A percentile compares a stretch with the other conserved stretches of the same genome.
Conservation (phyloP, 2,329 filamentous ascomycete species). For the Cytospora chrysosperma region DNA sequence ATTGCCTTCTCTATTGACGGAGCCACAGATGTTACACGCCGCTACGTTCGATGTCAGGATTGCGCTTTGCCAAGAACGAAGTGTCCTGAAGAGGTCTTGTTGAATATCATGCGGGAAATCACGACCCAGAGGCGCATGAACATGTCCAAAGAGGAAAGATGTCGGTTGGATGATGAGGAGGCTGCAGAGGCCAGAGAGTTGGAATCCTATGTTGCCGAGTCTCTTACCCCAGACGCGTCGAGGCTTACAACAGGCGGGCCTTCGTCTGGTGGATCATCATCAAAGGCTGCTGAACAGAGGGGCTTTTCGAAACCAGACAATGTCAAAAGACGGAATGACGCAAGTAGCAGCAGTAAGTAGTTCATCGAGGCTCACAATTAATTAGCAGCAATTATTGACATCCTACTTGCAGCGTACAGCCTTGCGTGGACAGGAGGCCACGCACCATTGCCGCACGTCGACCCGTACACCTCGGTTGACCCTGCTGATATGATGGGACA, state of each 20-base stretch:
- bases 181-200: slow-evolving; percentile 72
- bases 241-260: neutral
- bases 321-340: neutral
- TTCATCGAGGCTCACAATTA: neutral
- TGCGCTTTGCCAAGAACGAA: slow-evolving; percentile 70
- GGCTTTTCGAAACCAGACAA: no score
- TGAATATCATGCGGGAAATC: slow-evolving; percentile 90
- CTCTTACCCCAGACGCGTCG: slow-evolving; percentile 57
- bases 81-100: slow-evolving; percentile 82
- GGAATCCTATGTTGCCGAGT: slow-evolving; percentile 67
- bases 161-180: slow-evolving; percentile 77
- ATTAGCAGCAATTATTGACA: neutral
- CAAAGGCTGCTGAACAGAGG: neutral
- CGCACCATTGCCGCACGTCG: no score
- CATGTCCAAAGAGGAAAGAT: slow-evolving; percentile 79
- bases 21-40: slow-evolving; percentile 63
- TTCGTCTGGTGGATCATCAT: neutral
- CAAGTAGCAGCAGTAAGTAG: neutral
- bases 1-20: slow-evolving; percentile 93
- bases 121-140: slow-evolving; percentile 77
- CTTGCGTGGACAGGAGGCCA: neutral
- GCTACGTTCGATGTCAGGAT: slow-evolving; percentile 68
- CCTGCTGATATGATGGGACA: no score
- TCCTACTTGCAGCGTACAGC: neutral
- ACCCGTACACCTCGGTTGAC: no score